Conservation (phyloP, 2,329 filamentous ascomycete species). For the Colletotrichum plurivorum region DNA sequence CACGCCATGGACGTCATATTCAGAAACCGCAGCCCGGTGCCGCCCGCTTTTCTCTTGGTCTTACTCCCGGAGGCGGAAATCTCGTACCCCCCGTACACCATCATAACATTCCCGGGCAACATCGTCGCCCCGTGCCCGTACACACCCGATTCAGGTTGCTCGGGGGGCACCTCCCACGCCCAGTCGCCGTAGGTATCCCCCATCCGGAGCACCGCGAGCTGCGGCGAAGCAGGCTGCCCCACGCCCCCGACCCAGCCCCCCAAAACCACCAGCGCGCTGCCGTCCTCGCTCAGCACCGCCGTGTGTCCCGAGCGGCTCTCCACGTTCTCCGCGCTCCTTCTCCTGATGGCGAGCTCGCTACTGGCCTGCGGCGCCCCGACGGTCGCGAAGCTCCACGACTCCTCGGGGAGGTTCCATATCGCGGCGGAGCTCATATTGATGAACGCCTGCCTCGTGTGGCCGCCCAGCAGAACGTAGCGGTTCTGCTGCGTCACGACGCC, state of each 20-base stretch:
- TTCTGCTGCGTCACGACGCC: slow-evolving; percentile 79
- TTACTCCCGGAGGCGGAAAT: slow-evolving; percentile 54
- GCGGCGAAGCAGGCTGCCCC: slow-evolving; percentile 81
- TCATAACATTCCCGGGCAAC: slow-evolving; percentile 77
- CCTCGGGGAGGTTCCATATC: slow-evolving; percentile 87
- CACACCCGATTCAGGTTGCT: slow-evolving; percentile 64
- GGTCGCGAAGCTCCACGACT: slow-evolving; percentile 86
- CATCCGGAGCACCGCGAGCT: slow-evolving; percentile 83
- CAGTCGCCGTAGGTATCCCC: slow-evolving; percentile 82
- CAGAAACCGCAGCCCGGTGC: slow-evolving; percentile 60
- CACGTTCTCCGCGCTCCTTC: slow-evolving; percentile 55
- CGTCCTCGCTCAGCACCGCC: slow-evolving; percentile 84
- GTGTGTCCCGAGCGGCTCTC: slow-evolving; percentile 93
- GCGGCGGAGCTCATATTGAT: slow-evolving; percentile 95
- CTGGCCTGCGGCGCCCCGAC: slow-evolving; percentile 59
- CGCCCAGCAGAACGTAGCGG: slow-evolving; percentile 86
- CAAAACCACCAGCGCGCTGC: slow-evolving; percentile 81
- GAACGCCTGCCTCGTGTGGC: slow-evolving; percentile 86
- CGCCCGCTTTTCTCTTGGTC: slow-evolving; percentile 51
- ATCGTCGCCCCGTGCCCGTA: slow-evolving; percentile 76
- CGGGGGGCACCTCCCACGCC: slow-evolving; percentile 76
- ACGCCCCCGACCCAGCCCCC: slow-evolving; percentile 95
- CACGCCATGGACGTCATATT: slow-evolving; percentile 72
- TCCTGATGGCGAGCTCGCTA: slow-evolving; percentile 70
- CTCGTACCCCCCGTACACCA: slow-evolving; percentile 75